Percentiles rank a stretch among this genome's conserved stretches.
Evolutionary conservation across 768 basidiomycete species (phyloP).

Genomic region (Boletus reticulatus): DNA sequence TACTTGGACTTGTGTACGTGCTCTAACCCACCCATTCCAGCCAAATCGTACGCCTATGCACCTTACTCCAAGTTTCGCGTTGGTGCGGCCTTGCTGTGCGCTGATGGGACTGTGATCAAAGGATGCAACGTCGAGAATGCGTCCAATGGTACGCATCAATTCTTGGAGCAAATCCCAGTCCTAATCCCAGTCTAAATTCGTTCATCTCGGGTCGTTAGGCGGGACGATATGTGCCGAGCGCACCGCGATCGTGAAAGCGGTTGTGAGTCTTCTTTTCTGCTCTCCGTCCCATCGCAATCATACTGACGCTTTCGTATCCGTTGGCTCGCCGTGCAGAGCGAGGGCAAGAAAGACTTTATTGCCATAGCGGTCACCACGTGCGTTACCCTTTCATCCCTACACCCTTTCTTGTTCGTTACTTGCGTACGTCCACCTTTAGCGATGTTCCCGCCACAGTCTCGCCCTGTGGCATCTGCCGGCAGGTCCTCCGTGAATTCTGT

Average conservation of each 20-base stretch:
- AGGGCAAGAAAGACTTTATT: slow-evolving; percentile 66
- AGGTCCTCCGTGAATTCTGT: slow-evolving; percentile 88
- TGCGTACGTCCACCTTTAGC: not conserved
- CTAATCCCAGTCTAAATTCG: not conserved
- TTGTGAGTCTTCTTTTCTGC: slow-evolving; percentile 47
- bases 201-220: slow-evolving; percentile 36
- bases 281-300: not conserved
- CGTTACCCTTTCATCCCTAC: slow-evolving; percentile 22
- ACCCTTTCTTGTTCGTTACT: too few relatives aligned
- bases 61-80: slow-evolving; percentile 93
- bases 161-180: not conserved
- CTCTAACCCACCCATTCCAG: slow-evolving; percentile 32
- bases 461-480: slow-evolving; percentile 94
- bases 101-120: slow-evolving; percentile 69
- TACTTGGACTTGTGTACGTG: not conserved
- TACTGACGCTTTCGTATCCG: not conserved
- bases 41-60: slow-evolving; percentile 69
- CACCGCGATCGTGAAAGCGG: slow-evolving; percentile 93
- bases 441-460: slow-evolving; percentile 48
- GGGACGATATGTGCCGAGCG: slow-evolving; percentile 93
- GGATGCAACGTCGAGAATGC: slow-evolving; percentile 96
- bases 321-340: slow-evolving; percentile 52
- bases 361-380: slow-evolving; percentile 83
- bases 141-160: slow-evolving; percentile 64
- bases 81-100: slow-evolving; percentile 78